A percentile compares a stretch with the other conserved stretches of the same genome.
Conservation (phyloP, 305 asterid species). For the Fraxinus angustifolia region DNA sequence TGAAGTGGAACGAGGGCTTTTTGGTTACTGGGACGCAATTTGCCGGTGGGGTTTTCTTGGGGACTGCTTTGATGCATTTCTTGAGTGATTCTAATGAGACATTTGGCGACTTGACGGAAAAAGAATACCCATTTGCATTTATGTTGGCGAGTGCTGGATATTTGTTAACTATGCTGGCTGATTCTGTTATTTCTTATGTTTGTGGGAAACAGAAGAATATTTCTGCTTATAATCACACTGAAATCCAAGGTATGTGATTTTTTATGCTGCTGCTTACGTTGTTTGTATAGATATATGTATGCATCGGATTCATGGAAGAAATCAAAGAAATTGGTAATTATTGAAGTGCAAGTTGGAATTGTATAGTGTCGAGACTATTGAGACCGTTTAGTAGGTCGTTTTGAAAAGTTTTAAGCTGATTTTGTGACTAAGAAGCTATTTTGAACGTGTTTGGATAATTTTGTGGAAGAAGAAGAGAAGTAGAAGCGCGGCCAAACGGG, state of each 20-base stretch:
- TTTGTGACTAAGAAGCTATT: neutral
- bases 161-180: constrained; percentile 75
- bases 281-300: neutral
- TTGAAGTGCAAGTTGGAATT: neutral
- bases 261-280: neutral
- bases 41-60: constrained; percentile 89
- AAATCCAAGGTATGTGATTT: constrained; percentile 51
- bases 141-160: constrained; percentile 80
- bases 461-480: neutral
- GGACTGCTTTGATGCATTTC: constrained; percentile 88
- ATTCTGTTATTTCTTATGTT: constrained; percentile 56
- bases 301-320: neutral
- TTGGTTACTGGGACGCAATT: constrained; percentile 78
- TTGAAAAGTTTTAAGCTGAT: neutral
- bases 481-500: neutral
- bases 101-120: constrained; percentile 57
- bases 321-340: neutral
- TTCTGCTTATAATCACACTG: constrained; percentile 24
- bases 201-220: constrained; percentile 37
- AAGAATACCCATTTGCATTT: constrained; percentile 78
- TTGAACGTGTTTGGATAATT: neutral
- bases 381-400: neutral
- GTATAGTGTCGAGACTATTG: neutral
- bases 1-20: constrained; percentile 84
- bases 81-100: constrained; percentile 82